Conservation (phyloP, 1,139 yeast genomes). For the Williopsis jadinii region DNA sequence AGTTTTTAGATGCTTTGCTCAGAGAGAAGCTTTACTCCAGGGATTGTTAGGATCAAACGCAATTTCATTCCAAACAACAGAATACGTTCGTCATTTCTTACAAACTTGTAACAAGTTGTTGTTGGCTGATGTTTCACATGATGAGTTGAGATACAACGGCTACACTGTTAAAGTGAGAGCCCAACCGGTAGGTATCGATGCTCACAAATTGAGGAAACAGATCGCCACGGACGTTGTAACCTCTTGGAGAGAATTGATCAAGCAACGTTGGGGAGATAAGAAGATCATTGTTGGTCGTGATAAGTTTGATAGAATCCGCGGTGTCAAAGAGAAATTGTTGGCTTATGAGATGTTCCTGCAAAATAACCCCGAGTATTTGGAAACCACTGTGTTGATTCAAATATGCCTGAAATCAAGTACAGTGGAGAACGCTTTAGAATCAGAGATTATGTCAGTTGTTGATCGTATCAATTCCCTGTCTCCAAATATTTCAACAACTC, state of each 20-base stretch:
- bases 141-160: slow-evolving; percentile 65
- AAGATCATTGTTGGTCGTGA: slow-evolving; percentile 80
- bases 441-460: slow-evolving; percentile 69
- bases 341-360: slow-evolving; percentile 79
- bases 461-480: slow-evolving; percentile 78
- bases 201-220: slow-evolving; percentile 43
- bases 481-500: slow-evolving; percentile 65
- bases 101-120: slow-evolving; percentile 85
- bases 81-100: slow-evolving; percentile 86
- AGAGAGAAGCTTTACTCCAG: slow-evolving; percentile 63
- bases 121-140: slow-evolving; percentile 73
- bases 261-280: slow-evolving; percentile 71
- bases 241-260: slow-evolving; percentile 65
- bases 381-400: slow-evolving; percentile 70
- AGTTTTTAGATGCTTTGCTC: slow-evolving; percentile 90
- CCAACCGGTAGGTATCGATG: slow-evolving; percentile 86
- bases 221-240: slow-evolving; percentile 45
- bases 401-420: slow-evolving; percentile 59
- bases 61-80: slow-evolving; percentile 85
- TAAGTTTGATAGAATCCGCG: slow-evolving; percentile 80
- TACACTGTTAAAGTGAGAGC: slow-evolving; percentile 60
- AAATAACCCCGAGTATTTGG: slow-evolving; percentile 63
- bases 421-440: slow-evolving; percentile 49
- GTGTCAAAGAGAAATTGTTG: slow-evolving; percentile 76
- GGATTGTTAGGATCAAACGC: slow-evolving; percentile 90